phyloP scores from a whole-genome alignment of 768 basidiomycete species.

The Tricholoma furcatifolium region DNA sequence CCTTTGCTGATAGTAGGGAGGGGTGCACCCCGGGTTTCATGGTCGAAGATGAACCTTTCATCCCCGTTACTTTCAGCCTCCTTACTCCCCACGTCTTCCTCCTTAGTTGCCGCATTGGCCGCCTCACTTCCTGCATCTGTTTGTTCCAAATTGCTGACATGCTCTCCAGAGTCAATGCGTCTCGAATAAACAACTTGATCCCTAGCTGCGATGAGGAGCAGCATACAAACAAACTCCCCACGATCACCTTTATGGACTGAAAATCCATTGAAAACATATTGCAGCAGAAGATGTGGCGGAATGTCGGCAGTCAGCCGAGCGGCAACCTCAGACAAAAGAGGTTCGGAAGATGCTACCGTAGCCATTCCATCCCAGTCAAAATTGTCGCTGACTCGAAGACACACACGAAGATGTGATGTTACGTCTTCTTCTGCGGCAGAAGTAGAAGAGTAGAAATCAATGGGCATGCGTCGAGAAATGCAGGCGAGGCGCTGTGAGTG shows the following conservation, averaged over 20 bases:
- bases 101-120: no score
- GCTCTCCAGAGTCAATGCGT: background rate
- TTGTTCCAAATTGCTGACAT: no score
- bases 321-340: conserved; percentile 27
- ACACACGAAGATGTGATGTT: conserved; percentile 30
- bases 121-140: no score
- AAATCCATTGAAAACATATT: conserved; percentile 3
- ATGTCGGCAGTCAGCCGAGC: conserved; percentile 10
- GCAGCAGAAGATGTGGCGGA: background rate
- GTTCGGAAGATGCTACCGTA: no score
- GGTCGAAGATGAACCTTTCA: no score
- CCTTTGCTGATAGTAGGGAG: no score
- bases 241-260: conserved; percentile 20
- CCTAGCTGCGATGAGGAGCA: conserved; percentile 19
- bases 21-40: no score
- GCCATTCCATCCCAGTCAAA: conserved; percentile 17
- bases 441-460: conserved; percentile 27
- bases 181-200: conserved; percentile 15
- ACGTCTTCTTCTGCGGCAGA: conserved; percentile 23
- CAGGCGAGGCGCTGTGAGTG: conserved; percentile 20
- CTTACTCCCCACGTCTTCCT: no score
- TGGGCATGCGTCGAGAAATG: conserved; percentile 23
- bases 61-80: no score
- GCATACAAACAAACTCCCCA: conserved; percentile 25
- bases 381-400: conserved; percentile 17